Evolutionary conservation across 495 filamentous ascomycete species (phyloP).

Genomic region (Annulohypoxylon maeteangense): DNA sequence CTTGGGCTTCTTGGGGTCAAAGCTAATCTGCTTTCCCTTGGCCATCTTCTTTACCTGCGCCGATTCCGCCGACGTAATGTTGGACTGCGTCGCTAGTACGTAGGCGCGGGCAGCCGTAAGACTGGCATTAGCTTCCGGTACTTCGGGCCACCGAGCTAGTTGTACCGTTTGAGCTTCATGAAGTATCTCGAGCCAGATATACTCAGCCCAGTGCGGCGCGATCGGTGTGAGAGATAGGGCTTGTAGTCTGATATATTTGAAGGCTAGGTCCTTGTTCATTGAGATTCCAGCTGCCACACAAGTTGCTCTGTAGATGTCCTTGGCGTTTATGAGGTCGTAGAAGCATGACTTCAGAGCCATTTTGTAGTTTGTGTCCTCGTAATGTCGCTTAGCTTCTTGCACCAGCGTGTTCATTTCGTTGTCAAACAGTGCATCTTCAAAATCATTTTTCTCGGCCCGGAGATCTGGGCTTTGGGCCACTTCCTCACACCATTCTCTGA

Average conservation of each 20-base stretch:
- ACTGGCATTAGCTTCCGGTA: slow-evolving; percentile 67
- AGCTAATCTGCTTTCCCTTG: slow-evolving; percentile 83
- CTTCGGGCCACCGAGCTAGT: slow-evolving; percentile 77
- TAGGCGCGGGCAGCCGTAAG: slow-evolving; percentile 84
- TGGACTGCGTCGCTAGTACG: slow-evolving; percentile 76
- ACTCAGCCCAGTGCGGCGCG: slow-evolving; percentile 96
- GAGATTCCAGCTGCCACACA: slow-evolving; percentile 75
- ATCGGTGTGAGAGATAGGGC: slow-evolving; percentile 70
- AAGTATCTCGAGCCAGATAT: slow-evolving; percentile 91
- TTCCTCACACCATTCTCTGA: slow-evolving; percentile 94
- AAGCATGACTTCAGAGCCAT: slow-evolving; percentile 88
- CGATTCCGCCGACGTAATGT: slow-evolving; percentile 88
- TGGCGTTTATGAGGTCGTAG: slow-evolving; percentile 84
- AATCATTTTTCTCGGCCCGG: slow-evolving; percentile 74
- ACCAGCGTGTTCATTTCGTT: slow-evolving; percentile 93
- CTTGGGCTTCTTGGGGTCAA: slow-evolving; percentile 91
- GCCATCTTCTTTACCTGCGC: slow-evolving; percentile 82
- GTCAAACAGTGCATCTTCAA: slow-evolving; percentile 90
- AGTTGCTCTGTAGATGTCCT: slow-evolving; percentile 91
- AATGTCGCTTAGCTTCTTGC: slow-evolving; percentile 76
- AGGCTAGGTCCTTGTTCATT: slow-evolving; percentile 82
- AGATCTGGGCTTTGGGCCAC: slow-evolving; percentile 74
- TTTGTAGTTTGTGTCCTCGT: slow-evolving; percentile 86
- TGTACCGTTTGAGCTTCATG: slow-evolving; percentile 80
- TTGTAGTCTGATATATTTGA: slow-evolving; percentile 87